A percentile compares a stretch with the other conserved stretches of the same genome.
Evolutionary conservation across 1,284 basidiomycete species (phyloP).

Genomic region (Puccinia triticina): DNA sequence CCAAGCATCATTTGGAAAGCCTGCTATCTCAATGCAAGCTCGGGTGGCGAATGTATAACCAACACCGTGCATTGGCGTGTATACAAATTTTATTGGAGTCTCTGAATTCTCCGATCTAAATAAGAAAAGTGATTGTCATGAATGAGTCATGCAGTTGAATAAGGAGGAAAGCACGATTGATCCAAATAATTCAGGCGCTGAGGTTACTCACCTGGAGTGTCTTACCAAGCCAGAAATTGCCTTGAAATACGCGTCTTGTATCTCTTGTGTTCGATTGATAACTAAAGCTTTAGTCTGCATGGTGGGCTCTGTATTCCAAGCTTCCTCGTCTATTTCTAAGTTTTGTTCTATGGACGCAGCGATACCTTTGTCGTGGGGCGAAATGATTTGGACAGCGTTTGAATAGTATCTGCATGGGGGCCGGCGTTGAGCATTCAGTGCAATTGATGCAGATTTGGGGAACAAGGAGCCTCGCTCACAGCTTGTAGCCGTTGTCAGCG

Average conservation of each 20-base stretch:
- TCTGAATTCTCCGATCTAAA: conserved; percentile 44
- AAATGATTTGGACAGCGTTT: conserved; percentile 69
- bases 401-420: conserved; percentile 54
- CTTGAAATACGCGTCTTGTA: conserved; percentile 66
- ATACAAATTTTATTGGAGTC: conserved; percentile 67
- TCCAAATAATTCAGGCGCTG: not conserved
- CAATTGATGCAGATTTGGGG: conserved; percentile 16
- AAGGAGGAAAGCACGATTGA: not conserved
- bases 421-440: conserved; percentile 4
- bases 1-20: conserved; percentile 33
- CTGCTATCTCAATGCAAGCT: conserved; percentile 13
- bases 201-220: conserved; percentile 30
- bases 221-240: conserved; percentile 63
- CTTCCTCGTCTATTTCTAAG: conserved; percentile 64
- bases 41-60: conserved; percentile 68
- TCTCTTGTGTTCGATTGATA: conserved; percentile 67
- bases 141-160: not conserved
- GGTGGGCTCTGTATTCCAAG: conserved; percentile 63
- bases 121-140: not conserved
- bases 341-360: conserved; percentile 69
- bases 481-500: conserved; percentile 80
- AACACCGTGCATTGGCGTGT: conserved; percentile 85
- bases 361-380: conserved; percentile 76
- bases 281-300: conserved; percentile 57
- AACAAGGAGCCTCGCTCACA: conserved; percentile 55